Evolutionary conservation across 176 grass and related monocot species (phyloP).

Genomic region (Bromus sterilis): DNA sequence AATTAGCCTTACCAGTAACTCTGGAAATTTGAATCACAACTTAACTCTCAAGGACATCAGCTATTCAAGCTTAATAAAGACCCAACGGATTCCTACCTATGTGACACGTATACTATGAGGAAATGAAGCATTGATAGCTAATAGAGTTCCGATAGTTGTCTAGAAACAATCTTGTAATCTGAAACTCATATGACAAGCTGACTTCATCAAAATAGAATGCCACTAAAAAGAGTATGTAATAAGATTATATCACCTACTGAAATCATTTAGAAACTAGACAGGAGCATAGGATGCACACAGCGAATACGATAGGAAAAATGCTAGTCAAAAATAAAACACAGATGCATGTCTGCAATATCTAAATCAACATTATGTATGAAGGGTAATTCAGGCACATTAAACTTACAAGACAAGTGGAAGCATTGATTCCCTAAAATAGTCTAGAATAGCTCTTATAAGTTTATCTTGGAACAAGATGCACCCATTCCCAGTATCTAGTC

Average conservation of each 20-base stretch:
- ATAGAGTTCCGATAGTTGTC: neutral
- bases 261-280: neutral
- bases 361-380: slow-evolving; percentile 11
- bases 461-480: slow-evolving; percentile 29
- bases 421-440: slow-evolving; percentile 1
- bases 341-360: neutral
- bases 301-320: neutral
- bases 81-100: neutral
- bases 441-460: slow-evolving; percentile 20
- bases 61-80: neutral
- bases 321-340: neutral
- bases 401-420: slow-evolving; percentile 33
- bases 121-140: neutral
- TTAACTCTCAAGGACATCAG: neutral
- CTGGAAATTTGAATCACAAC: neutral
- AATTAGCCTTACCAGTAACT: neutral
- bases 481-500: neutral
- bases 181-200: neutral
- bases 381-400: slow-evolving; percentile 25
- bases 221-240: too few relatives aligned
- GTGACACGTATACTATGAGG: neutral
- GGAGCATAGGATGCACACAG: neutral
- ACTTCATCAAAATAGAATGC: neutral
- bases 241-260: too few relatives aligned
- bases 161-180: neutral